Evolutionary conservation across 768 basidiomycete species (phyloP), one percentile per base, ranked within the genome.

Genomic region (Trametes cinnabarina): DNA sequence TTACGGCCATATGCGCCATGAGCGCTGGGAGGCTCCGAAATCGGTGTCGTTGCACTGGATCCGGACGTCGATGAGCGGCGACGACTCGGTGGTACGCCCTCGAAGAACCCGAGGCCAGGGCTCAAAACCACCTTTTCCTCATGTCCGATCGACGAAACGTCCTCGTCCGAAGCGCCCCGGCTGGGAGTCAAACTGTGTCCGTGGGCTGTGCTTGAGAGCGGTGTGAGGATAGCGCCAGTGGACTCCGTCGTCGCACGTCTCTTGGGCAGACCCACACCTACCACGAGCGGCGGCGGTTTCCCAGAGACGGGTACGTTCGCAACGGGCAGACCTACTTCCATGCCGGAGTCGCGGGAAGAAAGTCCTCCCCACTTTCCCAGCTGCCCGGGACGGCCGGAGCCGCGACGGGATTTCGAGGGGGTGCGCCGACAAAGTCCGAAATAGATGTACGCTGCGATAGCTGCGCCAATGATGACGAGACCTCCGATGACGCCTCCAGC

Each of bases 401-500:
- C 57, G 47, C 58, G 55, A 49, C 64, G 64, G 19, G 58, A 59
- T 10, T 56, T 61, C 20, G 57, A 55, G 37, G 59, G 62, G 11
- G 48, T 46, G 39, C 59, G 65, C 43, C 62, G 59, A 49, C 65
- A 60, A 28, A 62, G 35, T 44, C 58, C 57, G 68, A 71, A 60
- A 65, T 28, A 61, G 65, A 49, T 57, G 58, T 47, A 75, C 55
- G 58, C 73, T 34, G 75, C 55, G 58, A 74, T 72, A 53, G 76
- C 50, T 7, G 72, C 65, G 15, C 73, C 63, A 20, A 78, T 60
- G 4, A 82, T 52, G 14, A 69, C 77, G 2, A 76, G 64, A 2
- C 74, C 80, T 4, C 81, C 85, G 3, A 86, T 61, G 19, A 80
- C 76, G 23, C 79, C 78, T 2, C 85, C 87, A 5, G 76, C 78